phyloP scores from a whole-genome alignment of 208 protist genomes.

The Angomonas ambiguus region DNA sequence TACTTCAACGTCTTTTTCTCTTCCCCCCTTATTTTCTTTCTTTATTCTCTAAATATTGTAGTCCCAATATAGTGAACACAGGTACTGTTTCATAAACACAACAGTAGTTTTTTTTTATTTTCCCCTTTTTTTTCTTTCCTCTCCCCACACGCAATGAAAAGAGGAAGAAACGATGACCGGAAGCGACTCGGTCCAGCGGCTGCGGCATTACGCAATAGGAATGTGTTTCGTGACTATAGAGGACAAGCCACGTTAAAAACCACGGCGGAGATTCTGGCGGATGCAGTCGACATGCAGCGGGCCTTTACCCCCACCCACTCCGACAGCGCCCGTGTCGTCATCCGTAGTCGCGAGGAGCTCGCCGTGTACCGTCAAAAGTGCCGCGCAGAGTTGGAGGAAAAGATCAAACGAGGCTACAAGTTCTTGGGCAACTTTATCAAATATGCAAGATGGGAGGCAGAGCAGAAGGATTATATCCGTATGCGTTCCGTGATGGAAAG shows the following conservation, averaged over 20 bases:
- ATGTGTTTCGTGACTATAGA: slow-evolving; percentile 72
- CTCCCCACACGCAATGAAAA: slow-evolving; percentile 3
- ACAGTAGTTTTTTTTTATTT: slow-evolving; percentile 1
- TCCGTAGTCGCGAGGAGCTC: slow-evolving; percentile 94
- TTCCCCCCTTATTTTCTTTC: slow-evolving; percentile 7
- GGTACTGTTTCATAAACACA: background rate
- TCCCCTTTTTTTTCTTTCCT: slow-evolving; percentile 13
- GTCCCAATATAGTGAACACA: background rate
- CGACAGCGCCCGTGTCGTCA: slow-evolving; percentile 87
- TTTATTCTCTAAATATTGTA: slow-evolving; percentile 8
- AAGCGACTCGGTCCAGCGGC: slow-evolving; percentile 60
- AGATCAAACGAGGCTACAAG: slow-evolving; percentile 74
- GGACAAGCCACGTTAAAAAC: slow-evolving; percentile 92
- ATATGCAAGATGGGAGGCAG: slow-evolving; percentile 98
- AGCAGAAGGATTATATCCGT: slow-evolving; percentile 92
- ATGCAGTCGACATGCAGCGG: slow-evolving; percentile 95
- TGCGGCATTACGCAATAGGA: slow-evolving; percentile 52
- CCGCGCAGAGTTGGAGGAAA: slow-evolving; percentile 95
- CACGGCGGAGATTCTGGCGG: slow-evolving; percentile 95
- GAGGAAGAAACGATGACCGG: slow-evolving; percentile 3
- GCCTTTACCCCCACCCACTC: slow-evolving; percentile 43
- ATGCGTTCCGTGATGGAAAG: slow-evolving; percentile 96
- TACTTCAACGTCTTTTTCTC: background rate
- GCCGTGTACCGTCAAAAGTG: slow-evolving; percentile 92
- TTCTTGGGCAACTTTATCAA: slow-evolving; percentile 91